A percentile compares a stretch with the other conserved stretches of the same genome.
Conservation (phyloP, 2,329 filamentous ascomycete species). For the Davidsoniella virescens region DNA sequence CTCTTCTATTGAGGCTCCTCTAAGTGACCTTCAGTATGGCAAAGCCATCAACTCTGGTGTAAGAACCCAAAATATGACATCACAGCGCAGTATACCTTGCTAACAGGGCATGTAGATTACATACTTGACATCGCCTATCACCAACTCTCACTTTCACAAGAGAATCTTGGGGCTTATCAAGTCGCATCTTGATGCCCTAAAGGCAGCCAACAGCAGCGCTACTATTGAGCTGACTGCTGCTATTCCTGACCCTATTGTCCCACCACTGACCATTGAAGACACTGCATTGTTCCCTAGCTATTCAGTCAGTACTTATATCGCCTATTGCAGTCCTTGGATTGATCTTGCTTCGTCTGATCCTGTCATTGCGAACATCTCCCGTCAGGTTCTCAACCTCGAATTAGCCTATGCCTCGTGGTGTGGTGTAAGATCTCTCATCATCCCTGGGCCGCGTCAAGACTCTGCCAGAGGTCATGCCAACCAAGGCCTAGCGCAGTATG, state of each 20-base stretch:
- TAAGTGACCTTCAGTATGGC: conserved; percentile 47
- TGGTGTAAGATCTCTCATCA: conserved; percentile 66
- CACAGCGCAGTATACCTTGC: not conserved
- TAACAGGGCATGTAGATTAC: conserved; percentile 41
- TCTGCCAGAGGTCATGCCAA: conserved; percentile 34
- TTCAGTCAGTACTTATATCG: conserved; percentile 57
- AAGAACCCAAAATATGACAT: conserved; percentile 22
- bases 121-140: conserved; percentile 65
- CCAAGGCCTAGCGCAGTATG: conserved; percentile 55
- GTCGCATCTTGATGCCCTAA: conserved; percentile 33
- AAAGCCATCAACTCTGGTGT: conserved; percentile 54
- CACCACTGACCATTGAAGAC: conserved; percentile 63
- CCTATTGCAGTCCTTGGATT: conserved; percentile 79
- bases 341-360: conserved; percentile 74
- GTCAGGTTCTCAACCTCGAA: conserved; percentile 79
- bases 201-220: conserved; percentile 23
- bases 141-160: conserved; percentile 54
- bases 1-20: conserved; percentile 40
- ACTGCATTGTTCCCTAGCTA: conserved; percentile 54
- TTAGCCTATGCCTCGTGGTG: conserved; percentile 93
- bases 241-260: conserved; percentile 40
- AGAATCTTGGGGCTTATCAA: conserved; percentile 48
- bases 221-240: conserved; percentile 29
- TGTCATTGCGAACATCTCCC: conserved; percentile 68
- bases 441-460: conserved; percentile 59